Base-by-base conservation (phyloP, 2,329 filamentous ascomycete genomes). In the Amesomyces nigricolor region DNA sequence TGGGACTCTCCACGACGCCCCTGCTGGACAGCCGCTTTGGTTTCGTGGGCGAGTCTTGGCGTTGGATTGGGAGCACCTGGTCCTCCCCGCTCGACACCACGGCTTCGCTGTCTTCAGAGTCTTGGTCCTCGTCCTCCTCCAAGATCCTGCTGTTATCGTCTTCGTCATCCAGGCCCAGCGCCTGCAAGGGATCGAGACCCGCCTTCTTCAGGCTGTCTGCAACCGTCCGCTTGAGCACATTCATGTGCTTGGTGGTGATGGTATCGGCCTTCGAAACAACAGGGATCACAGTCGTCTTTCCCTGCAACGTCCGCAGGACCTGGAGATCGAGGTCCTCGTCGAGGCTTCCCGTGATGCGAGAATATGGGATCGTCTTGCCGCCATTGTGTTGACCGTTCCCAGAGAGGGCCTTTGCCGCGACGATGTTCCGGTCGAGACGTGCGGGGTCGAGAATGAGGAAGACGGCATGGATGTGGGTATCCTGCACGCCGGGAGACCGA, bases 241-340 rank as follows among this genome's bases (percentile, higher is more conserved):
- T 78, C 94, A 97, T 97, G 72, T 99, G 94, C 51, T 88, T 87
- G 0, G 88, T 86, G n/a, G 94, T 97, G 64, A 97, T 88, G 13
- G 91, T 96, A 70, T 99, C 94, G 39, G 94, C 92, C 73, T 99
- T 99, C 68, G 91, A 88, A 67, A 99, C 92, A 56, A 99, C 86
- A 0, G 94, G 94, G 46, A 99, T 89, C 57, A 97, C 90, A 0
- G 90, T 95, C 0, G 94, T 97, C 78, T 96, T 96, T 65, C 89
- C 88, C 70, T 95, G 86, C 29, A 99, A 80, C 14, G 87, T 88
- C 47, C 88, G 88, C 65, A 99, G 78, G 55, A 96, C 88, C 67
- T 96, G 91, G 22, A 99, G 75, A 67, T 99, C 94, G 9, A 99
- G 80, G 62, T 90, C 88, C 62, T 95, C 87, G 64, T 97, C 91